phyloP scores from a whole-genome alignment of 768 basidiomycete genomes.

The Symmetrospora coprosmae region DNA sequence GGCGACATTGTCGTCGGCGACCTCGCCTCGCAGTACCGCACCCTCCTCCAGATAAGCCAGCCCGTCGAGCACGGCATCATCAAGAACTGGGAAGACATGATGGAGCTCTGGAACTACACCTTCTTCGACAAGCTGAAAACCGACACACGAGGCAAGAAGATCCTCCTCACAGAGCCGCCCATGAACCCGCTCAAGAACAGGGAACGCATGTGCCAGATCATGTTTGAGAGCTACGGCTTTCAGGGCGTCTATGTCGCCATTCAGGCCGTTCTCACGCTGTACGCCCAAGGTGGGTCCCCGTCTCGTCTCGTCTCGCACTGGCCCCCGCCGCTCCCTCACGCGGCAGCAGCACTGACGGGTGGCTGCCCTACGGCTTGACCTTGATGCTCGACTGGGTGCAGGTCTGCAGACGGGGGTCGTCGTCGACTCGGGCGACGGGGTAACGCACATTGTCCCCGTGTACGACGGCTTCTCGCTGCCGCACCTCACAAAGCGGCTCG shows the following conservation, averaged over 20 bases:
- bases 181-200: slow-evolving; percentile 95
- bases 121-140: slow-evolving; percentile 88
- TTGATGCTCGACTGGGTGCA: slow-evolving; percentile 36
- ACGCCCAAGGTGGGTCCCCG: slow-evolving; percentile 72
- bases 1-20: slow-evolving; percentile 92
- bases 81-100: slow-evolving; percentile 99
- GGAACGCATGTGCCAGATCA: slow-evolving; percentile 87
- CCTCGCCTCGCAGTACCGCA: slow-evolving; percentile 83
- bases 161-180: slow-evolving; percentile 90
- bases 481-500: slow-evolving; percentile 81
- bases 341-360: background rate
- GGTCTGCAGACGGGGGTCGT: slow-evolving; percentile 97
- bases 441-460: slow-evolving; percentile 97
- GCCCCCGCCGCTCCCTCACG: background rate
- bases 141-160: slow-evolving; percentile 70
- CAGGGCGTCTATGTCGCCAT: slow-evolving; percentile 93
- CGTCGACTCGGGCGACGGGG: slow-evolving; percentile 97
- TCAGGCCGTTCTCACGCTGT: slow-evolving; percentile 92
- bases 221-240: slow-evolving; percentile 99
- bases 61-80: slow-evolving; percentile 99
- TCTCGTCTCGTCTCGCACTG: background rate
- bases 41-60: slow-evolving; percentile 89
- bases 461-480: slow-evolving; percentile 94
- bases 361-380: background rate
- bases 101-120: slow-evolving; percentile 93